Conservation (phyloP, 2,329 filamentous ascomycete species). For the Cercospora nicotianae region DNA sequence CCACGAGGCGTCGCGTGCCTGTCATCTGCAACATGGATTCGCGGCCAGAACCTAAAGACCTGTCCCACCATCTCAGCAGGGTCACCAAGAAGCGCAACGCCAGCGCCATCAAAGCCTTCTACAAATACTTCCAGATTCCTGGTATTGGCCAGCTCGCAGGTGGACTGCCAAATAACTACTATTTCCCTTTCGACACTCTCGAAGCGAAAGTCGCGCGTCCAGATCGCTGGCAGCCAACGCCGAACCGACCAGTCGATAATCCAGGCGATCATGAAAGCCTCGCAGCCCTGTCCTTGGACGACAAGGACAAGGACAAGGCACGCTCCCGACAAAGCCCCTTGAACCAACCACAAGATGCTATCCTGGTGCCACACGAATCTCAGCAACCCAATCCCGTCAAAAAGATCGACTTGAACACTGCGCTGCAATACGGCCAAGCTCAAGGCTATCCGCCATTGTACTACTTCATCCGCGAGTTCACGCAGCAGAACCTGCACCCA, state of each 20-base stretch:
- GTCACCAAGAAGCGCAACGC: constrained; percentile 63
- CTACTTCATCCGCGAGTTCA: constrained; percentile 76
- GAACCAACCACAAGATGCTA: constrained; percentile 40
- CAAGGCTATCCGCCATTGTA: constrained; percentile 78
- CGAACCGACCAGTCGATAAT: constrained; percentile 59
- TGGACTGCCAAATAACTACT: constrained; percentile 72
- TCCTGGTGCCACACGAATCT: constrained; percentile 71
- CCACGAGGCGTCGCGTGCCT: constrained; percentile 1
- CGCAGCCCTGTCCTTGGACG: constrained; percentile 21
- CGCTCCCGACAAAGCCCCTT: constrained; percentile 34
- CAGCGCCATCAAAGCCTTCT: constrained; percentile 75
- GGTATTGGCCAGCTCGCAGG: constrained; percentile 63
- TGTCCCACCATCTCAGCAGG: constrained; percentile 76
- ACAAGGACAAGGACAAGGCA: constrained; percentile 9
- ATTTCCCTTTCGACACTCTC: constrained; percentile 89
- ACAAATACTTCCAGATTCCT: constrained; percentile 74
- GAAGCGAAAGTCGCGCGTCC: constrained; percentile 77
- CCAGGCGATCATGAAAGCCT: constrained; percentile 40
- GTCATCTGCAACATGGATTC: constrained; percentile 21
- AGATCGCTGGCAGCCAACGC: constrained; percentile 70
- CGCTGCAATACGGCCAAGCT: constrained; percentile 83
- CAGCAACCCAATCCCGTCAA: constrained; percentile 58
- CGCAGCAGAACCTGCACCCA: constrained; percentile 73
- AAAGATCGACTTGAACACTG: constrained; percentile 77
- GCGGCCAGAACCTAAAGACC: constrained; percentile 61